Conservation (phyloP, 2,329 filamentous ascomycete genomes). For the Fusarium sp. region DNA sequence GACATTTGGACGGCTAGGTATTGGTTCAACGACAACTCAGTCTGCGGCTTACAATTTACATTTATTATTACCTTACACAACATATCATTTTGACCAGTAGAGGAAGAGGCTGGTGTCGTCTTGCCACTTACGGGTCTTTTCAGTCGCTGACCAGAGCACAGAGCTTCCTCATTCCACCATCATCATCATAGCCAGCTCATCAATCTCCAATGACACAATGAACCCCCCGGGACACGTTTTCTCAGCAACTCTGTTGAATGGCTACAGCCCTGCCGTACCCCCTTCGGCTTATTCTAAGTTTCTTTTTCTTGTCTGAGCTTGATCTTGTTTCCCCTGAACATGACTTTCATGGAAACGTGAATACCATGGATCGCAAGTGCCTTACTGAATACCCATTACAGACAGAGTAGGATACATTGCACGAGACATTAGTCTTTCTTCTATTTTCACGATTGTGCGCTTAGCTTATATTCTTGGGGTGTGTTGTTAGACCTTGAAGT, state of each 20-base stretch:
- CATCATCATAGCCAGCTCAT: conserved; percentile 45
- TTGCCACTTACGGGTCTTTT: conserved; percentile 33
- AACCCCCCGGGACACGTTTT: conserved; percentile 38
- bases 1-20: conserved; percentile 21
- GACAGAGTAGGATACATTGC: background rate
- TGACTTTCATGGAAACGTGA: background rate
- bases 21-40: conserved; percentile 28
- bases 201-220: conserved; percentile 37
- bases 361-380: background rate
- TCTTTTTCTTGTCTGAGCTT: background rate
- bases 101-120: conserved; percentile 16
- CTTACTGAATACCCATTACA: background rate
- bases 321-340: conserved; percentile 12
- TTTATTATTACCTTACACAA: conserved; percentile 20
- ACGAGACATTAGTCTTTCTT: background rate
- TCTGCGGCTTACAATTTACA: conserved; percentile 23
- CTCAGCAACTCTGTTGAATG: conserved; percentile 34
- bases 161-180: conserved; percentile 33
- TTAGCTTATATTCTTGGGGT: conserved; percentile 19
- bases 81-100: conserved; percentile 34
- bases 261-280: conserved; percentile 6
- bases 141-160: conserved; percentile 37
- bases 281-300: conserved; percentile 5
- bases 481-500: conserved; percentile 28
- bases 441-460: conserved; percentile 8